Base-by-base conservation (phyloP, 78 protist species). In the Chrysochromulina parva region DNA sequence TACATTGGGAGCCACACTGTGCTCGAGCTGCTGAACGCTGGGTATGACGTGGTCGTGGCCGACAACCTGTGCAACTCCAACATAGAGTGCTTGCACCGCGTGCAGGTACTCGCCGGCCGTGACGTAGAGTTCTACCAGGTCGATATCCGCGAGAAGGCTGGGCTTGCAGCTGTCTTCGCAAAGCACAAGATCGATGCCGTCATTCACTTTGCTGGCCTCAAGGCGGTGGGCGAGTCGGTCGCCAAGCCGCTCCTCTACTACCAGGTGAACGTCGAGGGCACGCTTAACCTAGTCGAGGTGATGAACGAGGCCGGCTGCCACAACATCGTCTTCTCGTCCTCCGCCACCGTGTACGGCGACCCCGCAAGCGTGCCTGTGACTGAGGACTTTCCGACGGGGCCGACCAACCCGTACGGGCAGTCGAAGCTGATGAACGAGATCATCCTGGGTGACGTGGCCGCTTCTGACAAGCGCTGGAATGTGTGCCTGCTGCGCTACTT, bases 311-410 rank as follows among this genome's bases (percentile, higher is more conserved):
- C 50, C 28, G 54, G 54, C 59, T 58, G 73, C 91, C 53, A 65
- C 28, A 88, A 93, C 54, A 26, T 99, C 48, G 97, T 98, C 69
- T 99, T 98, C 92, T 96, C 98, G 19, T 97, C 99, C 59, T 81
- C 97, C 1, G 99, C 99, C 24, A 96, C 99, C 6, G 98, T 99
- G 26, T 99, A 96, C 89, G 99, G 99, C 53, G 89, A 54, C 58
- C 95, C 96, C 0, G 52, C 60, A 57, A 24, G 26, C 13, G 95
- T 95, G 19, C 98, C 98, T 19, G 52, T 97, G 67, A 73, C 60
- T 19, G 97, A 96, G 90, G 92, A 94, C 55, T 93, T 88, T 57
- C 97, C 98, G 26, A 94, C 95, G 58, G 11, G 69, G 1, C 88
- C 97, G 28, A 93, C 97, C 73, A 97, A 73, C 71, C 99, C 99